phyloP scores from a whole-genome alignment of 768 basidiomycete genomes.

The Gyrodon lividus region DNA sequence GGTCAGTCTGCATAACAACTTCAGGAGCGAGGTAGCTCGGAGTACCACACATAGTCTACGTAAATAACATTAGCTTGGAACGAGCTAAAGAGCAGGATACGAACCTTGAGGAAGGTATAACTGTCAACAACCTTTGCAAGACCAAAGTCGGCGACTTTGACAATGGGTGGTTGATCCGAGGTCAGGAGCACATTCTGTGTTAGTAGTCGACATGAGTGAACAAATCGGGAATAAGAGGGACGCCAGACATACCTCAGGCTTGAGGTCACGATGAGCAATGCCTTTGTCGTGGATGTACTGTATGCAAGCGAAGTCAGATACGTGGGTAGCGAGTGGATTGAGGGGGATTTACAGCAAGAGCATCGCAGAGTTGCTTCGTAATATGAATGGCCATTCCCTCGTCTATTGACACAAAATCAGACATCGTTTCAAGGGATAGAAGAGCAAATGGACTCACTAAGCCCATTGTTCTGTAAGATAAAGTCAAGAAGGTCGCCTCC shows the following conservation, averaged over 20 bases:
- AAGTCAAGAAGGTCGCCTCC: constrained; percentile 89
- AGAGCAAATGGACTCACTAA: constrained; percentile 46
- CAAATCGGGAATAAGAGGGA: not conserved
- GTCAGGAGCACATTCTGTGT: constrained; percentile 83
- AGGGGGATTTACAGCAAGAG: constrained; percentile 53
- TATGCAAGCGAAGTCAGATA: constrained; percentile 3
- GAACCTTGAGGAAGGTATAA: constrained; percentile 70
- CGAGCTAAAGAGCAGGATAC: constrained; percentile 19
- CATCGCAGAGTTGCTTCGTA: constrained; percentile 81
- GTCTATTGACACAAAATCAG: constrained; percentile 29
- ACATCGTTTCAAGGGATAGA: not conserved
- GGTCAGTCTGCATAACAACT: constrained; percentile 64
- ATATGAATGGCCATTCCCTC: constrained; percentile 65
- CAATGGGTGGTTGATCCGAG: constrained; percentile 56
- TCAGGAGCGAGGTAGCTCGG: constrained; percentile 94
- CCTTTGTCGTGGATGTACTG: constrained; percentile 71
- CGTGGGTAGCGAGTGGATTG: not conserved
- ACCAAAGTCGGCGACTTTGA: constrained; percentile 96
- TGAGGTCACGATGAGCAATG: constrained; percentile 91
- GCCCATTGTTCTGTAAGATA: constrained; percentile 59
- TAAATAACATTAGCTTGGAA: constrained; percentile 1
- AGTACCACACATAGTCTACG: constrained; percentile 92
- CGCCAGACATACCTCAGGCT: constrained; percentile 64
- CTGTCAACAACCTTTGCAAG: constrained; percentile 89
- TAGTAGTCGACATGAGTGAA: constrained; percentile 1